Base-by-base conservation (phyloP, 257 asterid species). In the Solanum virginianum region DNA sequence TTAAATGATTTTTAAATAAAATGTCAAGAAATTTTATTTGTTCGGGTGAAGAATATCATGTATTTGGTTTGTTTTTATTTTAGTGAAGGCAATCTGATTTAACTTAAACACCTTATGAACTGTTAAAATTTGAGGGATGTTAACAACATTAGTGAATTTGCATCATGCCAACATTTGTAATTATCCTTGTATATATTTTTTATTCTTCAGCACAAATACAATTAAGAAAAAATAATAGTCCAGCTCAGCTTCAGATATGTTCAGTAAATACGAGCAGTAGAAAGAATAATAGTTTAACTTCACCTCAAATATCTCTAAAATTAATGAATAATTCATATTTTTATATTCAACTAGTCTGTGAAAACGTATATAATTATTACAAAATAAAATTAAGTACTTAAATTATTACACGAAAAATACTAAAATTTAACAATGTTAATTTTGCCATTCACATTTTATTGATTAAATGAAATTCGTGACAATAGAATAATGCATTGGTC, bases 161-260 rank as follows among this genome's bases (percentile, higher is more conserved):
- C 86, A n/a, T 83, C 6, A 36, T 84, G 6, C 88, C 90, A 1
- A 89, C 89, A 11, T 90, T 90, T 2, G 86, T 89, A 66, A 90
- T 86, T 10, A 84, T 88, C 83, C 85, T 88, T 1, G 87, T 72
- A 57, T 89, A 86, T 2, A 36, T 32, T 17, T 70, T 7, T 60
- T 65, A 8, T 24, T 18, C 20, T 12, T 0, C 5, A 14, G 0
- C 12, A 82, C 82, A 4, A 83, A 82, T 0, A 2, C 17, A 41
- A 90, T 6, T 0, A 83, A 56, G 4, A 89, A 85, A 15, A 90
- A 88, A 4, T 85, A 88, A 22, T 88, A 85, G 13, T 18, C 8
- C 14, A 70, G 0, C 4, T 68, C 1, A 0, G 0, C 32, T 5
- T 70, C 18, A 63, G 15, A 24, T 24, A 24, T 45, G 7, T 24